Evolutionary conservation across 139 green algal genomes (phyloP).

Genomic region (Coelastrella sp.): DNA sequence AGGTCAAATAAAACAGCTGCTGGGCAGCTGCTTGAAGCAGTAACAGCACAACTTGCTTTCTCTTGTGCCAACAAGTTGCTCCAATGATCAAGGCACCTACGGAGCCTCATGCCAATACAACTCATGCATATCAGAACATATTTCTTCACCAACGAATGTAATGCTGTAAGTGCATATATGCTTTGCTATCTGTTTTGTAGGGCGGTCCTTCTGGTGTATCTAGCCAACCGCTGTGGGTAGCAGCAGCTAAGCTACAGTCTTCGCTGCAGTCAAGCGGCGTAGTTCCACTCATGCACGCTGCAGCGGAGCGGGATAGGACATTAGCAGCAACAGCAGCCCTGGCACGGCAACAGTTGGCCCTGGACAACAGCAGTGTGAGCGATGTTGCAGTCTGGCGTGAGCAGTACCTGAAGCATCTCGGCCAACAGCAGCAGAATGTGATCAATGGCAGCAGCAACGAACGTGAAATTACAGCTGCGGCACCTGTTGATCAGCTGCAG

Average conservation of each 20-base stretch:
- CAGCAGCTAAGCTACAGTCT: slow-evolving; percentile 19
- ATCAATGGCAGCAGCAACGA: neutral
- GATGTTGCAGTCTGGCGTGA: neutral
- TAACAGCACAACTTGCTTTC: too few relatives aligned
- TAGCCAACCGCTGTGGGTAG: slow-evolving; percentile 21
- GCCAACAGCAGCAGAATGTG: too few relatives aligned
- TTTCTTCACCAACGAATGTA: neutral
- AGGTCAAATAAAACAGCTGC: too few relatives aligned
- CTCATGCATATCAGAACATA: too few relatives aligned
- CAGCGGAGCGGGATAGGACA: slow-evolving; percentile 28
- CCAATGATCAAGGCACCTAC: too few relatives aligned
- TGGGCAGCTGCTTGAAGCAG: too few relatives aligned
- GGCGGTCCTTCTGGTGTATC: neutral
- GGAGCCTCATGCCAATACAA: too few relatives aligned
- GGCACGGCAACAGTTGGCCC: neutral
- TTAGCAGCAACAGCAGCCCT: slow-evolving; percentile 18
- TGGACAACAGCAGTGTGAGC: neutral
- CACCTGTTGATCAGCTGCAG: neutral
- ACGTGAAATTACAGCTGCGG: neutral
- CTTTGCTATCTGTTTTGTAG: neutral
- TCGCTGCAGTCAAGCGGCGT: slow-evolving; percentile 17
- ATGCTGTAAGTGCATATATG: too few relatives aligned
- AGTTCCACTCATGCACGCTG: slow-evolving; percentile 34
- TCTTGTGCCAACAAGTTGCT: too few relatives aligned
- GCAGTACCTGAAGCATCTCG: neutral